These are phyloP conservation scores for Schrenkiella parvula DNA, from an alignment of 345 rosid species.

Conservation along the genomic window DNA sequence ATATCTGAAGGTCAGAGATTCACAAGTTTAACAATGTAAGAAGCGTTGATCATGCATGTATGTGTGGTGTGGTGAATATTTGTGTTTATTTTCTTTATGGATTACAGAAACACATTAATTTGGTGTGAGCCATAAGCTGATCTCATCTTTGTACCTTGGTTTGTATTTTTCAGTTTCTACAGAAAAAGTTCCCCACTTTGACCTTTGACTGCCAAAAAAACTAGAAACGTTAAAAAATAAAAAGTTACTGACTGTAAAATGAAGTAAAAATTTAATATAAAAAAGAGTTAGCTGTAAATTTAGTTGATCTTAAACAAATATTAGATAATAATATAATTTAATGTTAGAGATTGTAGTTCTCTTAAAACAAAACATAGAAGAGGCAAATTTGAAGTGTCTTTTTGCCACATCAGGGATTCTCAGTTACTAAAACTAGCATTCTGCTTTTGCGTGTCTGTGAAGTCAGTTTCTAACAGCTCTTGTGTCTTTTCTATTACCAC, in stretches of 20 bases:
- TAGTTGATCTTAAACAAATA: neutral
- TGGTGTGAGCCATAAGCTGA: too few species aligned
- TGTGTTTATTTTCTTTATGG: neutral
- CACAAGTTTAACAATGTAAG: neutral
- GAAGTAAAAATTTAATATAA: neutral
- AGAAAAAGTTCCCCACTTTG: neutral
- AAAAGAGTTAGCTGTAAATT: neutral
- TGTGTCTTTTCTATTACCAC: neutral
- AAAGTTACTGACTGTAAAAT: neutral
- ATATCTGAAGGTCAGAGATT: too few species aligned
- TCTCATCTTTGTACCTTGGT: too few species aligned
- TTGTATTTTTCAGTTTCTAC: neutral
- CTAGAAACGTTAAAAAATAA: too few species aligned
- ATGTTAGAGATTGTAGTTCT: neutral
- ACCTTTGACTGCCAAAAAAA: constrained; percentile 8
- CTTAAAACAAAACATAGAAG: neutral
- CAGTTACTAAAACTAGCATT: constrained; percentile 19
- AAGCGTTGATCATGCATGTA: neutral
- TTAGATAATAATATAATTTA: neutral
- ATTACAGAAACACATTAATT: neutral
- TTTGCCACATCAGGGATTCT: neutral
- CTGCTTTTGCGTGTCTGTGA: constrained; percentile 27
- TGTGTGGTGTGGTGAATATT: neutral
- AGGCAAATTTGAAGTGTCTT: neutral
- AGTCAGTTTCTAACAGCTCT: constrained; percentile 9